Evolutionary conservation across 23 red algal genomes (phyloP), one percentile per base, ranked within the genome.

Genomic region (Cyanidiococcus yangmingshanensis): DNA sequence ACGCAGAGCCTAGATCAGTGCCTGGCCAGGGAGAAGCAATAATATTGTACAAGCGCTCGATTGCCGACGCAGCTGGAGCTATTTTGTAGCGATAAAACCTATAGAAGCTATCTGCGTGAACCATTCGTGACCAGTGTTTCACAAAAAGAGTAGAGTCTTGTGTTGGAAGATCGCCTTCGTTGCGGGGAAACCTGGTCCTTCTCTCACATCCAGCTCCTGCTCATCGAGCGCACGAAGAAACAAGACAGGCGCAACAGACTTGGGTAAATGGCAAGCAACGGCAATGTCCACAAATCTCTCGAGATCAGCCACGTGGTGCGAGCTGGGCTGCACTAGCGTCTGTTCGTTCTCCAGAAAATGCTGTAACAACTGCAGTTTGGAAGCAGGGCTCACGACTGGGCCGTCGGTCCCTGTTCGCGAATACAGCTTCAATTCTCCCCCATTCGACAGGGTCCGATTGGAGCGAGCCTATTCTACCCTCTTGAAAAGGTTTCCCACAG

Each of bases 31-130:
- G 21, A 54, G 45, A 54, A 15, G 45, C 45, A 54, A 54, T 54
- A 15, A 54, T 21, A 54, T 54, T 54, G 32, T 71, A 71, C 12
- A 71, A 71, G 63, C 63, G 63, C 63, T 71, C 63, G 27, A 32
- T 3, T 29, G n/a, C 16, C 12, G 63, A 71, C 12, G 16, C 3
- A 12, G 32, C 7, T 29, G 63, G 63, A 7, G 63, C 63, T 2
- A 71, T 12, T 29, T 32, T 35, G 63, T 30, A 25, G 27, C 63
- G 63, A 30, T 71, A 71, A 71, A 32, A 71, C 12, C 7, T 2
- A 35, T 71, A 71, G 27, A 71, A 71, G 32, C 16, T 29, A 71
- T 54, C 45, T 54, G 21, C 45, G 21, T 54, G 45, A 21, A 54
- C 21, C 12, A 15, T 54, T 54, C 45, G 45, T 21, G 21, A 54